Percentiles rank a stretch among this genome's conserved stretches.
phyloP scores from a whole-genome alignment of 2,329 filamentous ascomycete genomes.

The Scedosporium dehoogii region DNA sequence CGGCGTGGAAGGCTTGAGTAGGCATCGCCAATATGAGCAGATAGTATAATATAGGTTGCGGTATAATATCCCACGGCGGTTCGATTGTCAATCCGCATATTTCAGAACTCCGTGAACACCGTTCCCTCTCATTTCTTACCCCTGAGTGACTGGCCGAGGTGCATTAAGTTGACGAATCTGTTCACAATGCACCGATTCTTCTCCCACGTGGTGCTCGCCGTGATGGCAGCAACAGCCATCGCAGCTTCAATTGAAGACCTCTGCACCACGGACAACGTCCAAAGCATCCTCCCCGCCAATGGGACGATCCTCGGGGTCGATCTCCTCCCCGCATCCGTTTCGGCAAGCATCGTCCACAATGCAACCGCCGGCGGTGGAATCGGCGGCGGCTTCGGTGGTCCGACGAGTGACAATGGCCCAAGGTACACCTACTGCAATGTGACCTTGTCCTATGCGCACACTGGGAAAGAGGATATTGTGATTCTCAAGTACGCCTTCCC shows the following conservation, averaged over 20 bases:
- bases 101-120: too few relatives aligned
- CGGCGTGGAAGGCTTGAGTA: too few relatives aligned
- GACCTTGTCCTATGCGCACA: slow-evolving; percentile 24
- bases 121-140: too few relatives aligned
- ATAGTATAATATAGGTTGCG: too few relatives aligned
- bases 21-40: too few relatives aligned
- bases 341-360: slow-evolving; percentile 15
- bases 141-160: too few relatives aligned
- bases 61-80: too few relatives aligned
- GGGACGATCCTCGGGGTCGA: slow-evolving; percentile 11
- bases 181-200: background rate
- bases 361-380: background rate
- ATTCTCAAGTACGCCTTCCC: slow-evolving; percentile 24
- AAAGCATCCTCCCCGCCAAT: slow-evolving; percentile 11
- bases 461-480: slow-evolving; percentile 20
- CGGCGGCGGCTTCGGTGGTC: slow-evolving; percentile 10
- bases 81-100: too few relatives aligned
- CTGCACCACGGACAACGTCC: background rate
- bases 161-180: too few relatives aligned
- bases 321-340: slow-evolving; percentile 28
- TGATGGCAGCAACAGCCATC: background rate
- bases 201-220: background rate
- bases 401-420: slow-evolving; percentile 14
- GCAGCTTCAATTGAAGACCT: background rate
- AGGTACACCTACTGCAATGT: slow-evolving; percentile 24